Percentiles rank a stretch among this genome's conserved stretches.
phyloP scores from a whole-genome alignment of 352 stramenopile genomes.

The Pythium dissotocum region DNA sequence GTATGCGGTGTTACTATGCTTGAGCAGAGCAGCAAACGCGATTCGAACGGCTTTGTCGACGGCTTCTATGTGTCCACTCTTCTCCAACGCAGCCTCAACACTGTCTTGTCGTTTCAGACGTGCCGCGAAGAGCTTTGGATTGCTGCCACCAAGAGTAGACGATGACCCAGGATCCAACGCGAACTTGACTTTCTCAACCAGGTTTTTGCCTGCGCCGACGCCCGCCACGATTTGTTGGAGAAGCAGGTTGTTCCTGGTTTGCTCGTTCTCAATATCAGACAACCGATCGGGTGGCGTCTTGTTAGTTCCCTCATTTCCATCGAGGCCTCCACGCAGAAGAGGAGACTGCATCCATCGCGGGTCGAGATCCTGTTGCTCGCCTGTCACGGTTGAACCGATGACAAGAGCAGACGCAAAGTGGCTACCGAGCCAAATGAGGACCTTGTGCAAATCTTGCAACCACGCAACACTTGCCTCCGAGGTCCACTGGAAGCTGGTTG shows the following conservation, averaged over 20 bases:
- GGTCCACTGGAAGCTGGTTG: not conserved
- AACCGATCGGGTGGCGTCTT: conserved; percentile 1
- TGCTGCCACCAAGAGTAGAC: conserved; percentile 30
- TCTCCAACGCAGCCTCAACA: conserved; percentile 80
- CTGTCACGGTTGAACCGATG: conserved; percentile 15
- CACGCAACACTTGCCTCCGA: conserved; percentile 24
- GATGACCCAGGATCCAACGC: conserved; percentile 54
- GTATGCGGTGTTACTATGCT: conserved; percentile 81
- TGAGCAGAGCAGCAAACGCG: conserved; percentile 78
- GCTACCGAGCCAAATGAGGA: conserved; percentile 39
- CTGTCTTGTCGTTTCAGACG: conserved; percentile 81
- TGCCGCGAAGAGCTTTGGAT: conserved; percentile 63
- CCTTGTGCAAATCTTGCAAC: conserved; percentile 37
- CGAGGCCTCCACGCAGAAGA: conserved; percentile 31
- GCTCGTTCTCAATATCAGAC: conserved; percentile 4
- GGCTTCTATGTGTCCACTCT: conserved; percentile 79
- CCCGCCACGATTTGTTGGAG: conserved; percentile 79
- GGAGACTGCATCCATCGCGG: conserved; percentile 35
- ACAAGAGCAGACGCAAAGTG: conserved; percentile 39
- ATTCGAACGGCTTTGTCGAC: conserved; percentile 80
- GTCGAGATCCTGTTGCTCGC: conserved; percentile 20
- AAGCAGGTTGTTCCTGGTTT: conserved; percentile 49
- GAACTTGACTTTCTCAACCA: conserved; percentile 79
- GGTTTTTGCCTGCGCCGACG: conserved; percentile 67
- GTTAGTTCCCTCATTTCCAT: not conserved